Evolutionary conservation across 805 yeast genomes (phyloP).

Genomic region (Zygoascus tannicola): DNA sequence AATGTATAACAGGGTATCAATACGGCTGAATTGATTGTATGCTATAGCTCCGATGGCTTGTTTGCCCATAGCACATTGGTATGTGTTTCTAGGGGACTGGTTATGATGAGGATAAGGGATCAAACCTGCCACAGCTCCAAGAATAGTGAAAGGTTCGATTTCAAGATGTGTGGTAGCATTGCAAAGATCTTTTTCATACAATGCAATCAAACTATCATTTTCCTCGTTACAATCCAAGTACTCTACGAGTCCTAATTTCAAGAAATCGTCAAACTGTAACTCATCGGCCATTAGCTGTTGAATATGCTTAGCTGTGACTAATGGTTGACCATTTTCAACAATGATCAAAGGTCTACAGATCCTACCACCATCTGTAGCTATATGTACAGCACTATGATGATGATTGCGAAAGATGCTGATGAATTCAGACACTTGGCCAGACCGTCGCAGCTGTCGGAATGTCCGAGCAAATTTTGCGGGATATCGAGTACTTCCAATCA

Average conservation of each 20-base stretch:
- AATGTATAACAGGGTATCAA: conserved; percentile 83
- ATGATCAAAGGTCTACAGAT: conserved; percentile 94
- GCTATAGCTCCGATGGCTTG: conserved; percentile 99
- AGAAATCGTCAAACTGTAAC: conserved; percentile 85
- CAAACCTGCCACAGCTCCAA: conserved; percentile 89
- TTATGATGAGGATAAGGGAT: conserved; percentile 92
- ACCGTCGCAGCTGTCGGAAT: conserved; percentile 73
- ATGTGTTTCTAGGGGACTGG: conserved; percentile 98
- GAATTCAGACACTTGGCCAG: conserved; percentile 80
- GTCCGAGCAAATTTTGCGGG: conserved; percentile 73
- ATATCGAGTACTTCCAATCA: conserved; percentile 80
- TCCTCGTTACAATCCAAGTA: conserved; percentile 96
- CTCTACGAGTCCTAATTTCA: conserved; percentile 80
- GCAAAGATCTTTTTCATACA: conserved; percentile 62
- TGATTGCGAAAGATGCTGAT: conserved; percentile 83
- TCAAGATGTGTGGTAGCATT: conserved; percentile 75
- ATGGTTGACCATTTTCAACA: conserved; percentile 61
- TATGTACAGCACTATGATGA: conserved; percentile 89
- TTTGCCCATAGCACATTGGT: conserved; percentile 99
- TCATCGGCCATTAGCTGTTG: conserved; percentile 52
- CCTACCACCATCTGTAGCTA: conserved; percentile 98
- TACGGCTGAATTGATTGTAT: conserved; percentile 90
- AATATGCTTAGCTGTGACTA: conserved; percentile 66
- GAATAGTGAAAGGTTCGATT: conserved; percentile 86
- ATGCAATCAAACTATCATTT: conserved; percentile 85